Evolutionary conservation across 257 asterid genomes (phyloP), one percentile per base, ranked within the genome.

Genomic region (Leptodermis oblonga): DNA sequence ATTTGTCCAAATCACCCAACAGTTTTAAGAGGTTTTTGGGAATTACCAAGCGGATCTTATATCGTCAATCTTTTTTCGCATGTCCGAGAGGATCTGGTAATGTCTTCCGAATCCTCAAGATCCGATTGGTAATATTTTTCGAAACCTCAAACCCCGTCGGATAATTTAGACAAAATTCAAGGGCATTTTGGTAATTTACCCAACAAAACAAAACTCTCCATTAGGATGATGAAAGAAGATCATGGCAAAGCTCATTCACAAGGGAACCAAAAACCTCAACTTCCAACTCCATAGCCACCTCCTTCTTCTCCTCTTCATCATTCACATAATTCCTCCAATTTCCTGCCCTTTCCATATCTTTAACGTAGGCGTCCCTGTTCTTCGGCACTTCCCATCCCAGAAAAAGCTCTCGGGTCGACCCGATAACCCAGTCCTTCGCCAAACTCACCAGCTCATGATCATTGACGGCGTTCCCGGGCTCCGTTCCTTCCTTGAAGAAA

Each of bases 271-370:
- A 87, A 1, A 88, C 77, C 62, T 82, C 88, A 70, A 11, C 70
- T 76, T 78, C 97, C 86, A 92, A 54, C 84, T 83, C 92, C 33
- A 72, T 34, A 52, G 65, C 83, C 79, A 90, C 78, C 55, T 79
- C 88, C 49, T 77, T 34, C 28, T 49, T 78, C 79, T 88, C 92
- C 65, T 90, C n/a, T n/a, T n/a, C 91, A 56, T 80, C 92, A 60
- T 78, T 82, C 66, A 72, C n/a, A n/a, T n/a, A 69, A 23, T 60
- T 71, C 74, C 62, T 87, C 98, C 97, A 92, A 43, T 78, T 73
- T 52, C 86, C 86, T 39, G 75, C 71, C n/a, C 69, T 82, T 63
- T 88, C 97, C 87, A 90, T 88, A 22, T 83, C 98, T 3, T 65
- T 70, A 31, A 90, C 55, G 68, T 83, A 90, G 17, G 83, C 77